A percentile compares a stretch with the other conserved stretches of the same genome.
These are phyloP conservation scores for Teratosphaeria destructans DNA, from an alignment of 2,329 filamentous ascomycete genomes.

Conservation along the genomic window DNA sequence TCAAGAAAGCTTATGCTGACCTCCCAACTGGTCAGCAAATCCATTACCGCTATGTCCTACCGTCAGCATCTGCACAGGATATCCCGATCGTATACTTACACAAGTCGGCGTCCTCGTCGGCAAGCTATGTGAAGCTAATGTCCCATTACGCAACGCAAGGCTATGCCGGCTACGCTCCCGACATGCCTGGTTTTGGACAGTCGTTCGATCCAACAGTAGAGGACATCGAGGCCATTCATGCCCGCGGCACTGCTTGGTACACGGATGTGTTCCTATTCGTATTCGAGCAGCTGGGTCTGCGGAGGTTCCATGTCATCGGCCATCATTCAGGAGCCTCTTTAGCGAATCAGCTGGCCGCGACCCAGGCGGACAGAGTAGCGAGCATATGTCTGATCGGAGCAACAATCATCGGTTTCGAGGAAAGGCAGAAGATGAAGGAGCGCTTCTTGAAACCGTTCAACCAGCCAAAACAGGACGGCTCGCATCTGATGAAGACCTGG, in stretches of 20 bases:
- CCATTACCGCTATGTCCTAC: neutral
- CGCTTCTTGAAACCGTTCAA: neutral
- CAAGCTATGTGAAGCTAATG: neutral
- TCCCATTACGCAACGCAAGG: neutral
- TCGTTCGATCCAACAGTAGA: neutral
- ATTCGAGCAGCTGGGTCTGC: neutral
- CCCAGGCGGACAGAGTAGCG: neutral
- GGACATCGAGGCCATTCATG: neutral
- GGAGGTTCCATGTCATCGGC: neutral
- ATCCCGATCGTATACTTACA: neutral
- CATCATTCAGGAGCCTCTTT: slow-evolving; percentile 1
- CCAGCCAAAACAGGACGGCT: neutral
- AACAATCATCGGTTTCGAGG: neutral
- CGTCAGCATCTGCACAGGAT: neutral
- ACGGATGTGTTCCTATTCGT: neutral
- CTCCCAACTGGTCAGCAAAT: neutral
- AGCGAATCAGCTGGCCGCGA: neutral
- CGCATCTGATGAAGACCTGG: slow-evolving; percentile 1
- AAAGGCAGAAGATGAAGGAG: neutral
- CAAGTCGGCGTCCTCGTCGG: neutral
- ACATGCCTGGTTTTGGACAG: neutral
- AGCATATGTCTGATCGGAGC: neutral
- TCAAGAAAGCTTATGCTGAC: neutral
- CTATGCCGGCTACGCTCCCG: neutral
- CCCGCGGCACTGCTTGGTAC: neutral